Evolutionary conservation across 441 rosid species (phyloP), one percentile per base, ranked within the genome.

Genomic region (Isatis lusitanica): DNA sequence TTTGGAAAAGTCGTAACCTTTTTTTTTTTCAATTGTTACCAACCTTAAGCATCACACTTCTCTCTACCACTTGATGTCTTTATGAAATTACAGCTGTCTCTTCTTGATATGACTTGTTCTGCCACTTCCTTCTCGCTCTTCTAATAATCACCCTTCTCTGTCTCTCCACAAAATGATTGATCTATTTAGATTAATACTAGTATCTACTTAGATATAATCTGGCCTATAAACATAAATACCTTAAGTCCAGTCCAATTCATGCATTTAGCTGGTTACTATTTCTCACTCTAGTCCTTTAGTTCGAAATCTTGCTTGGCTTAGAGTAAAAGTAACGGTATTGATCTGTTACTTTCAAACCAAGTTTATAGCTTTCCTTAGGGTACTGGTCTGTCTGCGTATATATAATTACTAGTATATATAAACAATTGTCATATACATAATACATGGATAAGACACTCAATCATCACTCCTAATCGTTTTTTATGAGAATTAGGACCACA

Each of bases 61-160:
- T 43, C 48, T 77, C 69, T 43, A 66, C 80, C 69, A 77, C 80
- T 77, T 77, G 77, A 71, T 66, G 64, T 77, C 76, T 60, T 59
- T 77, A 62, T 77, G 72, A 71, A 50, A 52, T 44, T 66, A 77
- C 80, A 77, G 77, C 80, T 77, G 80, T 77, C 80, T 65, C 75
- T 76, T 65, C 80, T 71, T 65, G 76, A 76, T 50, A 76, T 76
- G 80, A 76, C 80, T 76, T 76, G 76, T 71, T 71, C 72, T 64
- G 72, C 76, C 67, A 56, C 75, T 63, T 63, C 56, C 42, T 35
- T 55, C 70, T 61, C 73, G 17, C 73, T 59, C 77, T 58, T 74
- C 66, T 57, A 66, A 74, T 38, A 10, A 74, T 74, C 66, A 66
- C 51, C 52, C 66, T 58, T 58, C 38, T 26, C 43, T 48, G n/a